Evolutionary conservation across 78 protist species (phyloP).

Genomic region (Speleostelium caveatum): DNA sequence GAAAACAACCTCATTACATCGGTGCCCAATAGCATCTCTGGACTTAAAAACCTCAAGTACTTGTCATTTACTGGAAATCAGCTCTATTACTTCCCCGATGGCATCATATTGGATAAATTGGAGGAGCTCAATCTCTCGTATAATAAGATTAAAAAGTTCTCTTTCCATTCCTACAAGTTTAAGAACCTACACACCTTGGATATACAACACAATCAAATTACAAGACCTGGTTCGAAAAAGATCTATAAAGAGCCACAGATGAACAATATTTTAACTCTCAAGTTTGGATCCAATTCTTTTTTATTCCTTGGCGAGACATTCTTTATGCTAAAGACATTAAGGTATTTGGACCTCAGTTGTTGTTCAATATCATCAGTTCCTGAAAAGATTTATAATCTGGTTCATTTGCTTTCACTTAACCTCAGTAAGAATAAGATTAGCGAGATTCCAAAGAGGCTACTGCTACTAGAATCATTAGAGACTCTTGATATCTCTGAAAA

Average conservation of each 20-base stretch:
- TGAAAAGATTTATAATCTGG: slow-evolving; percentile 1
- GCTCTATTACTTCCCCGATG: slow-evolving; percentile 42
- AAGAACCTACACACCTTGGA: not conserved
- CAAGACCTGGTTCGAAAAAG: slow-evolving; percentile 50
- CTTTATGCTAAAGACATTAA: slow-evolving; percentile 38
- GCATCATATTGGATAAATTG: slow-evolving; percentile 37
- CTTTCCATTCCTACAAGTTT: slow-evolving; percentile 60
- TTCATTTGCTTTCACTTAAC: slow-evolving; percentile 1
- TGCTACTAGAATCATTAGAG: not conserved
- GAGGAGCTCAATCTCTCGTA: slow-evolving; percentile 50
- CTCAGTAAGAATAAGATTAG: slow-evolving; percentile 53
- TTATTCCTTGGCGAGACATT: slow-evolving; percentile 5
- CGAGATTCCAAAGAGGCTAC: slow-evolving; percentile 4
- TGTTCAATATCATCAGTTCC: slow-evolving; percentile 8
- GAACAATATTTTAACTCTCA: slow-evolving; percentile 19
- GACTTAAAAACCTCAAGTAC: slow-evolving; percentile 9
- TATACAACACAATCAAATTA: slow-evolving; percentile 26
- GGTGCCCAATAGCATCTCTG: slow-evolving; percentile 48
- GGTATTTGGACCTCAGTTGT: slow-evolving; percentile 31
- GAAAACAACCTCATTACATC: slow-evolving; percentile 24
- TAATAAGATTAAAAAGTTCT: slow-evolving; percentile 46
- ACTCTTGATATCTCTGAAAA: slow-evolving; percentile 55
- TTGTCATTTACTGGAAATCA: slow-evolving; percentile 29
- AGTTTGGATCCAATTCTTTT: slow-evolving; percentile 54
- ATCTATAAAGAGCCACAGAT: slow-evolving; percentile 28